Evolutionary conservation across 2,329 filamentous ascomycete species (phyloP).

Genomic region (Botrytis deweyae): DNA sequence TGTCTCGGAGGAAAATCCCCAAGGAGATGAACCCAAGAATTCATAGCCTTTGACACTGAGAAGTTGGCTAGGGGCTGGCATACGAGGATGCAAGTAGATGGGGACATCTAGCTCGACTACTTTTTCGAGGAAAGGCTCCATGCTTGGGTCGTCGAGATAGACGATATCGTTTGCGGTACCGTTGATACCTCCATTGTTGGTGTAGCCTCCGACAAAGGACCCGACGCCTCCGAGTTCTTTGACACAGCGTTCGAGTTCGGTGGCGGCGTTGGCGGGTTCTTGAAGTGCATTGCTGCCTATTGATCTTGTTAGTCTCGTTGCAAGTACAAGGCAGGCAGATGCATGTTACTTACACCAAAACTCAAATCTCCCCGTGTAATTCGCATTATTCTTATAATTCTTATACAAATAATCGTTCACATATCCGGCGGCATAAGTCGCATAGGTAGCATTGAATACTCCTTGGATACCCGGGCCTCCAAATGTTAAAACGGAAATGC

Average conservation of each 20-base stretch:
- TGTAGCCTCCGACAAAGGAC: constrained; percentile 43
- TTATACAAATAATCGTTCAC: constrained; percentile 28
- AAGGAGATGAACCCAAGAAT: constrained; percentile 45
- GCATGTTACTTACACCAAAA: constrained; percentile 27
- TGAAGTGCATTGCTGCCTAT: constrained; percentile 27
- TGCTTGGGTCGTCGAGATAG: constrained; percentile 40
- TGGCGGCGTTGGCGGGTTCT: constrained; percentile 26
- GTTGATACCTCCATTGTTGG: constrained; percentile 35
- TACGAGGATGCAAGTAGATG: constrained; percentile 43
- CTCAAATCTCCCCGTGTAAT: constrained; percentile 28
- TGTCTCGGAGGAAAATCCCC: constrained; percentile 50
- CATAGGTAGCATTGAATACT: constrained; percentile 27
- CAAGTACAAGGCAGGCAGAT: background rate
- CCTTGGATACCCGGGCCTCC: constrained; percentile 30
- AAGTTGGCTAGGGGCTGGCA: constrained; percentile 34
- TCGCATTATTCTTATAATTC: constrained; percentile 25
- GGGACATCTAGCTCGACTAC: constrained; percentile 44
- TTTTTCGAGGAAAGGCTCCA: constrained; percentile 40
- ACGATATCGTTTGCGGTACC: constrained; percentile 30
- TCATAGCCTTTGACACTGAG: constrained; percentile 31
- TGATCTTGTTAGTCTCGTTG: background rate
- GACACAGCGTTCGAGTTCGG: constrained; percentile 31
- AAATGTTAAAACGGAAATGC: constrained; percentile 23
- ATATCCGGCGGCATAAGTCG: constrained; percentile 22
- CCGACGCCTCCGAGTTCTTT: constrained; percentile 46